Evolutionary conservation across 352 stramenopile genomes (phyloP), one percentile per base, ranked within the genome.

Genomic region (Lagenidium sp.): DNA sequence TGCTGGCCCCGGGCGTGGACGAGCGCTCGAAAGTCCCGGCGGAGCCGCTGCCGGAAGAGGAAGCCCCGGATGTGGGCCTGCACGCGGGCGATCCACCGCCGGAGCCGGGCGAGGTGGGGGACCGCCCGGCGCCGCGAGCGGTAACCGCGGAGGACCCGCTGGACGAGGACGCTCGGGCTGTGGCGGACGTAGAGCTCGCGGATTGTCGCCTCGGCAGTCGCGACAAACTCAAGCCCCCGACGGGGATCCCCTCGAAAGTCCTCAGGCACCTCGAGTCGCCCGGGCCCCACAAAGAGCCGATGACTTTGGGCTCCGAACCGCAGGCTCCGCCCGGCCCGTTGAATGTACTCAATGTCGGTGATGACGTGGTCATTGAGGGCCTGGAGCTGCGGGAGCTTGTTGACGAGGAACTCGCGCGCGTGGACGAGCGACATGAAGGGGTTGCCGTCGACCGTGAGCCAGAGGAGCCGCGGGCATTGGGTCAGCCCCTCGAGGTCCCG

Each of bases 331-430:
- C 47, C 48, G 28, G 72, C 53, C 13, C 78, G 54, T 21, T 70
- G 59, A 26, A 85, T 66, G 37, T 75, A 52, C 38, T 89, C 76
- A 35, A 70, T 48, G 37, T 90, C 78, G 0, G 74, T 82, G 16
- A 77, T 62, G 15, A 85, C 64, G 30, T 73, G 66, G 25, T 74
- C 60, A 31, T 90, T 73, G 13, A 87, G 57, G 1, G 69, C 74
- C 28, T 75, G 63, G 7, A 90, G 53, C 0, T 63, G 30, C n/a
- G 54, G 65, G 10, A 90, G 53, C 32, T 81, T 78, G 55, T 85
- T 85, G 24, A 87, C 59, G n/a, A 90, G 35, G 36, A 84, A 83
- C 18, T 54, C 58, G 10, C 78, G 74, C 11, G 74, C 63, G 28
- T 79, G 74, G 20, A 54, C 55, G 5, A 68, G 42, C 0, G 45